Evolutionary conservation across 768 basidiomycete genomes (phyloP).

Genomic region (Sporobolomyces phaffii): DNA sequence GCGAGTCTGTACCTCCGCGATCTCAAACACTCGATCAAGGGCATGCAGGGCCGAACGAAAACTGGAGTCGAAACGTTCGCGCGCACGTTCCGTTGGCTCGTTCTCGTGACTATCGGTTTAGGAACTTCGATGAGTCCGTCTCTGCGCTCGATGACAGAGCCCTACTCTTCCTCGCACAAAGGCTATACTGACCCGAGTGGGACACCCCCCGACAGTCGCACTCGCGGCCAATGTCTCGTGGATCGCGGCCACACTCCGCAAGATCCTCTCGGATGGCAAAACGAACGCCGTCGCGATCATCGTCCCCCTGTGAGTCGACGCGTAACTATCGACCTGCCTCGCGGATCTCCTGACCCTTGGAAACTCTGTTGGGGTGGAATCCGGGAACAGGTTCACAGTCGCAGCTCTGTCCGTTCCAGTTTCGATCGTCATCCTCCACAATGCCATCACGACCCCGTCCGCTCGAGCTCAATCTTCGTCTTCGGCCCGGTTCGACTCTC

Average conservation of each 20-base stretch:
- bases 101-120: neutral
- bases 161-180: too few relatives aligned
- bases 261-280: neutral
- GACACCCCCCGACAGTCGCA: neutral
- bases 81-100: neutral
- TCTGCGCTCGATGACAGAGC: neutral
- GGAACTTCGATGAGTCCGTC: slow-evolving; percentile 1
- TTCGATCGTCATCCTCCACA: neutral
- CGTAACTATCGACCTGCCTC: neutral
- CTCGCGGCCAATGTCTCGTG: neutral
- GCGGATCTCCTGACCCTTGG: neutral
- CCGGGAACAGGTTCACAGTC: slow-evolving; percentile 1
- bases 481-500: neutral
- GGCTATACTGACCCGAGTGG: too few relatives aligned
- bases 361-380: neutral
- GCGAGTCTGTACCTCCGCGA: neutral
- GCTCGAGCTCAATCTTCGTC: neutral
- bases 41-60: neutral
- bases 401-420: neutral
- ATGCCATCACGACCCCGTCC: neutral
- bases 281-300: neutral
- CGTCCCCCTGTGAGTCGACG: neutral
- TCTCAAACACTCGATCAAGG: neutral
- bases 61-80: slow-evolving; percentile 10
- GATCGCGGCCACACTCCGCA: neutral